Percentiles rank a stretch among this genome's conserved stretches.
phyloP scores from a whole-genome alignment of 805 yeast species.

The Hanseniaspora jakobsenii region DNA sequence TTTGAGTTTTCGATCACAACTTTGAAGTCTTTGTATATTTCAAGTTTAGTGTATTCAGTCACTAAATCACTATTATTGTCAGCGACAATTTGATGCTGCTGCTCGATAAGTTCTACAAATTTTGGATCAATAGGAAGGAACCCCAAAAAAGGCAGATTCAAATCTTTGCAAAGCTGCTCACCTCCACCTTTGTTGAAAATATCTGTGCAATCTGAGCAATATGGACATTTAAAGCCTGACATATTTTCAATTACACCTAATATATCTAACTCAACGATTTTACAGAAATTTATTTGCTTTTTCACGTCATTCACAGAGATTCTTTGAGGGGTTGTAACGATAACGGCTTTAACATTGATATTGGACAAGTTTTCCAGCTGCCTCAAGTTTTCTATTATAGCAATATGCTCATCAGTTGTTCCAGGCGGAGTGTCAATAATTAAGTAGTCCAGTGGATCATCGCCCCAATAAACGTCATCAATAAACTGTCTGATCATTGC shows the following conservation, averaged over 20 bases:
- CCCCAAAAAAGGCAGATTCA: constrained; percentile 61
- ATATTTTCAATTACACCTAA: constrained; percentile 88
- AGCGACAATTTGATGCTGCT: constrained; percentile 19
- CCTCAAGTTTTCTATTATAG: constrained; percentile 82
- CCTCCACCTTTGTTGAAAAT: constrained; percentile 95
- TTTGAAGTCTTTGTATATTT: constrained; percentile 33
- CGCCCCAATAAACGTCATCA: constrained; percentile 84
- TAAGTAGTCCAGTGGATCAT: constrained; percentile 49
- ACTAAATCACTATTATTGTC: constrained; percentile 23
- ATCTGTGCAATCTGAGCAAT: constrained; percentile 82
- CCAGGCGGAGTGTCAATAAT: constrained; percentile 98
- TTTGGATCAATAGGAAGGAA: constrained; percentile 86
- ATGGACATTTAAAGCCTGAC: constrained; percentile 94
- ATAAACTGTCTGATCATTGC: constrained; percentile 94
- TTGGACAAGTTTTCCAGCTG: constrained; percentile 19
- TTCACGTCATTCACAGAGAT: constrained; percentile 90
- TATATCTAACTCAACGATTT: constrained; percentile 65
- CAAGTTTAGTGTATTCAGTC: constrained; percentile 29
- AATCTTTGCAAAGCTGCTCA: constrained; percentile 46
- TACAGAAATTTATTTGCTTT: constrained; percentile 86
- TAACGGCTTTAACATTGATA: constrained; percentile 48
- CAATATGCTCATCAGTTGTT: constrained; percentile 94
- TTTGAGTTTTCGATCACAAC: constrained; percentile 31
- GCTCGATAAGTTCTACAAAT: constrained; percentile 80
- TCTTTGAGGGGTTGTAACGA: constrained; percentile 92